These are phyloP conservation scores for Cyclospora cayetanensis DNA, from an alignment of 169 alveolate species.

Conservation along the genomic window DNA sequence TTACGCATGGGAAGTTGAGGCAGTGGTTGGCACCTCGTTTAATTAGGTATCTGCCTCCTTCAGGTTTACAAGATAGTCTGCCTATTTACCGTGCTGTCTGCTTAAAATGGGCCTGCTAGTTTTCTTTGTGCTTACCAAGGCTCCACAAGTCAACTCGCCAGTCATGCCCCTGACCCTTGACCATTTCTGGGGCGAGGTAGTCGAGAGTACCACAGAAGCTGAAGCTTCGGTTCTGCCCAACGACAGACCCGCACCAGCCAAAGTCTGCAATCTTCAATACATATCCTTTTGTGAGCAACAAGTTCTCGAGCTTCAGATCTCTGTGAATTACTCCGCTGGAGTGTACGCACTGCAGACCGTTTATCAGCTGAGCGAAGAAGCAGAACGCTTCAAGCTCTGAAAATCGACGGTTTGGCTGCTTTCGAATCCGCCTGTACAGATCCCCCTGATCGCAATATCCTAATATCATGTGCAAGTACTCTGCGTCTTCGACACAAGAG, in stretches of 20 bases:
- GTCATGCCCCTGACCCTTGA: constrained; percentile 91
- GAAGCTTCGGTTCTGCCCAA: constrained; percentile 75
- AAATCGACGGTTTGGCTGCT: constrained; percentile 83
- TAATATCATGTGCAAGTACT: constrained; percentile 87
- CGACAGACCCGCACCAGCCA: constrained; percentile 88
- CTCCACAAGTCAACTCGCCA: constrained; percentile 92
- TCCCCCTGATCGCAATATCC: constrained; percentile 92
- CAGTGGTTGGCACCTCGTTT: too few relatives aligned
- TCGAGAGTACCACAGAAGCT: constrained; percentile 95
- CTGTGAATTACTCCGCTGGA: constrained; percentile 88
- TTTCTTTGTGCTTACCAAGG: constrained; percentile 79
- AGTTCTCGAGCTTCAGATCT: constrained; percentile 93
- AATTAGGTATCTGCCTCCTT: too few relatives aligned
- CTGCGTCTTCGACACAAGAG: constrained; percentile 90
- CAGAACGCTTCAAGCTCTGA: constrained; percentile 88
- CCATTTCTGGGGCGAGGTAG: constrained; percentile 94
- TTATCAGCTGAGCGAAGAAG: constrained; percentile 88
- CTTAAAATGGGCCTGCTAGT: too few relatives aligned
- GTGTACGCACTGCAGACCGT: constrained; percentile 92
- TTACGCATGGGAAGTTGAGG: too few relatives aligned
- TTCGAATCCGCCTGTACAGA: constrained; percentile 86
- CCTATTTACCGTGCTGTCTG: too few relatives aligned
- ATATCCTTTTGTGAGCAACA: constrained; percentile 83
- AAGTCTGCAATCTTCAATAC: constrained; percentile 90
- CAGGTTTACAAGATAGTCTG: too few relatives aligned